Conservation (phyloP, 768 basidiomycete genomes). For the Daedaleopsis nitida region DNA sequence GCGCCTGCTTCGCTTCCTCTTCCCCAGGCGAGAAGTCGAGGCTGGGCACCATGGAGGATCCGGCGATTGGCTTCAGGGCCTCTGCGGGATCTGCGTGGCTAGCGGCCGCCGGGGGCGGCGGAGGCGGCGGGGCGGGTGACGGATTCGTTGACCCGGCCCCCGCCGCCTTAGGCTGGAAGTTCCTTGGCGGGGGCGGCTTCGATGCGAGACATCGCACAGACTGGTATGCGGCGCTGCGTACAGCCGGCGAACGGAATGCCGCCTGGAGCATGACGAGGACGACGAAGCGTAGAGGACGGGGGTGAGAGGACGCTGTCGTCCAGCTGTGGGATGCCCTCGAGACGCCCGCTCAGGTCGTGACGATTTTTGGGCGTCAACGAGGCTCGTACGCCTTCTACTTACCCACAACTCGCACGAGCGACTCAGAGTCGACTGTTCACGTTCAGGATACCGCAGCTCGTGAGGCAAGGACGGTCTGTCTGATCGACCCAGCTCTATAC, state of each 20-base stretch:
- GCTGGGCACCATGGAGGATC: slow-evolving; percentile 18
- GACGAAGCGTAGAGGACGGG: neutral
- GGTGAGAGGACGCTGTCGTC: neutral
- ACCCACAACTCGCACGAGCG: no score
- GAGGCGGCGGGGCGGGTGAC: slow-evolving; percentile 11
- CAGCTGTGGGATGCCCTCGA: neutral
- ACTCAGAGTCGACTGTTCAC: no score
- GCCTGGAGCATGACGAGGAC: slow-evolving; percentile 13
- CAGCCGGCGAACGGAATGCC: slow-evolving; percentile 13
- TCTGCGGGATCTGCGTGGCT: neutral
- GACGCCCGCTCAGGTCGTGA: neutral
- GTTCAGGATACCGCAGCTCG: no score
- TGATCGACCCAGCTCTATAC: neutral
- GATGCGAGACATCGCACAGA: slow-evolving; percentile 23
- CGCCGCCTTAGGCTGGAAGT: neutral
- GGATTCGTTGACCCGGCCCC: neutral
- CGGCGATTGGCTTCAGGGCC: slow-evolving; percentile 7
- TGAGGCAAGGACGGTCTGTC: neutral
- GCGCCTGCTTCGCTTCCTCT: slow-evolving; percentile 45
- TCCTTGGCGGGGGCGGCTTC: slow-evolving; percentile 15
- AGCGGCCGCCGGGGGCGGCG: slow-evolving; percentile 7
- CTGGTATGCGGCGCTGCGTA: slow-evolving; percentile 10
- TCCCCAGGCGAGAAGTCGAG: slow-evolving; percentile 22
- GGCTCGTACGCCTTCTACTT: no score
- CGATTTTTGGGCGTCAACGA: slow-evolving; percentile 10